Conservation (phyloP, 2,329 filamentous ascomycete species). For the Penicillium sp. region DNA sequence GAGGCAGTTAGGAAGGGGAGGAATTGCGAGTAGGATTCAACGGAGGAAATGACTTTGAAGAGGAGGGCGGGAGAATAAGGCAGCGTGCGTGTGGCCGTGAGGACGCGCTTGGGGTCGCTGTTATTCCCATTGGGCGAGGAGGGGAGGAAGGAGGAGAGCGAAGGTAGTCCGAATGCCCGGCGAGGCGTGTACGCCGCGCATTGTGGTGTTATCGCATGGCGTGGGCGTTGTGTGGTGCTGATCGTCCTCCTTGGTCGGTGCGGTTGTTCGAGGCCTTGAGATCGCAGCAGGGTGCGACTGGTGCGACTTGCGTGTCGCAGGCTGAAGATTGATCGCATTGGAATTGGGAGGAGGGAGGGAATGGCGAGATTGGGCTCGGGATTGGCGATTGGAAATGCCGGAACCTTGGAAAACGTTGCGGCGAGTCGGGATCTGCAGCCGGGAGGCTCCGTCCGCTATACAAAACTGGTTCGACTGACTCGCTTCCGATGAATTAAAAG, state of each 20-base stretch:
- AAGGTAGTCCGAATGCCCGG: conserved; percentile 28
- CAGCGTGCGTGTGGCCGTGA: conserved; percentile 72
- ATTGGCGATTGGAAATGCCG: background rate
- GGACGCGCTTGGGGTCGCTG: conserved; percentile 56
- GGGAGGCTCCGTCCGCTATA: conserved; percentile 2
- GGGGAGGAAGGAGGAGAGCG: conserved; percentile 30
- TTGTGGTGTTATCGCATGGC: conserved; percentile 5
- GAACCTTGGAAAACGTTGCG: background rate
- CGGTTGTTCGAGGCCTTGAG: background rate
- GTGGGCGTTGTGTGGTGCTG: conserved; percentile 12
- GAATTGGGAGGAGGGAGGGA: background rate
- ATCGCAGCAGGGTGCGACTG: background rate
- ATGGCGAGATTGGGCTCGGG: background rate
- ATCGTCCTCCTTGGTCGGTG: conserved; percentile 5
- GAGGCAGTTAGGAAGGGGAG: conserved; percentile 86
- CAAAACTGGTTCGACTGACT: background rate
- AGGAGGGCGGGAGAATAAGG: conserved; percentile 69
- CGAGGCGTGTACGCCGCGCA: conserved; percentile 1
- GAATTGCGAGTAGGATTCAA: conserved; percentile 79
- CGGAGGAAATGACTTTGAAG: conserved; percentile 83
- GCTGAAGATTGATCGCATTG: conserved; percentile 14
- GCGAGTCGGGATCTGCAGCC: conserved; percentile 19
- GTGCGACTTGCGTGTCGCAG: conserved; percentile 17
- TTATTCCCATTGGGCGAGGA: conserved; percentile 16
- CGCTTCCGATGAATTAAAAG: background rate